Evolutionary conservation across 352 stramenopile genomes (phyloP).

Genomic region (Phytophthora uliginosa): DNA sequence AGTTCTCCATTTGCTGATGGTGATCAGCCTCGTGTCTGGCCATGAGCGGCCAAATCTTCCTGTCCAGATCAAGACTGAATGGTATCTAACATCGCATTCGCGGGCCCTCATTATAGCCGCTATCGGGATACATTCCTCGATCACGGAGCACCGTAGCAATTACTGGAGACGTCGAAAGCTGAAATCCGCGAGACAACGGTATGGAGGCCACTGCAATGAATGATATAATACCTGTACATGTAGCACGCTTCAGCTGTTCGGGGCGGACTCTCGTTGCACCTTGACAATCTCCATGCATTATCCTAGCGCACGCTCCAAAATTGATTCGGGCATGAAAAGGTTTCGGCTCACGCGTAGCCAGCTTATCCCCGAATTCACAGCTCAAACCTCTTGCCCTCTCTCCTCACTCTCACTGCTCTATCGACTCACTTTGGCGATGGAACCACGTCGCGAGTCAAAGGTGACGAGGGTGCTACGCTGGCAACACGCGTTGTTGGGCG

Average conservation of each 20-base stretch:
- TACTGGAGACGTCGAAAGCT: no score
- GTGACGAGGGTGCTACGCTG: background rate
- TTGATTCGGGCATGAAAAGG: background rate
- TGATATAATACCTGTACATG: background rate
- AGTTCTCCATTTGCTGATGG: background rate
- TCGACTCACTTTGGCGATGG: background rate
- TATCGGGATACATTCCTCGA: no score
- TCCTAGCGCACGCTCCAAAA: background rate
- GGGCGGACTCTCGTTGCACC: conserved; percentile 1
- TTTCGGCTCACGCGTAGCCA: conserved; percentile 3
- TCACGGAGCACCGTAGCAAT: no score
- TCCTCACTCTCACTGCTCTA: no score
- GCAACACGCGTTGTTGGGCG: conserved; percentile 6
- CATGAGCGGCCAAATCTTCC: background rate
- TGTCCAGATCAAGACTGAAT: background rate
- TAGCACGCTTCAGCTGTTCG: background rate
- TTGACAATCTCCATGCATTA: conserved; percentile 15
- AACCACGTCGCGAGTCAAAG: conserved; percentile 7
- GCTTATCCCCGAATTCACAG: background rate
- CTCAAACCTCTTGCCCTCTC: background rate
- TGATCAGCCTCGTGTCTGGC: no score
- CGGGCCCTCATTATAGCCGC: no score
- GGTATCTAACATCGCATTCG: no score
- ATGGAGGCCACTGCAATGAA: background rate
- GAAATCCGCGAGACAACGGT: no score